Evolutionary conservation across 1,284 basidiomycete genomes (phyloP).

Genomic region (Chondrostereum purpureum): DNA sequence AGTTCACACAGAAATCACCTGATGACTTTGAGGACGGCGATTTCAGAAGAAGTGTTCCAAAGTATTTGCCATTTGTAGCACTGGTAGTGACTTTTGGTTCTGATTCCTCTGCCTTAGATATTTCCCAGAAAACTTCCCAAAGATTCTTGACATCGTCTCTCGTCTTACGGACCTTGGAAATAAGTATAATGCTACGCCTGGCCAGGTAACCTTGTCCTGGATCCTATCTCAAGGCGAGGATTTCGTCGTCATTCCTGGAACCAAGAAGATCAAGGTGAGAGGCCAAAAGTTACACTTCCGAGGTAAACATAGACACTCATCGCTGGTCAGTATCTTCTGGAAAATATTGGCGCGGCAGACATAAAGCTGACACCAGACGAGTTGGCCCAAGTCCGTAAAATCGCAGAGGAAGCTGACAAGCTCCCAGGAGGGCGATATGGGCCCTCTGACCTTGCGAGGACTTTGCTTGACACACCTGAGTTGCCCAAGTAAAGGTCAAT

Average conservation of each 20-base stretch:
- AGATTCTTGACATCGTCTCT: conserved; percentile 34
- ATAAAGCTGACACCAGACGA: conserved; percentile 13
- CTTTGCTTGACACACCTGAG: background rate
- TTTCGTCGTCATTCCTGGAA: conserved; percentile 37
- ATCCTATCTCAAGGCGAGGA: conserved; percentile 32
- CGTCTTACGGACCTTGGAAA: conserved; percentile 27
- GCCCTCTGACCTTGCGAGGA: background rate
- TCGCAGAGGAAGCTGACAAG: conserved; percentile 14
- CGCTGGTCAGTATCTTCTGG: conserved; percentile 14
- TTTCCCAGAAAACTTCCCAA: conserved; percentile 33
- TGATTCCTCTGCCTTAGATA: conserved; percentile 12
- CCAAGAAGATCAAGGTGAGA: conserved; percentile 17
- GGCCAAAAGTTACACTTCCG: background rate
- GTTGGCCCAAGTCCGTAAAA: conserved; percentile 11
- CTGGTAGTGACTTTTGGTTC: background rate
- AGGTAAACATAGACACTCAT: background rate
- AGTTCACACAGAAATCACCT: conserved; percentile 29
- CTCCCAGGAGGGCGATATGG: conserved; percentile 12
- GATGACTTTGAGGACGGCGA: conserved; percentile 50
- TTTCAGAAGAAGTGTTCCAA: conserved; percentile 29
- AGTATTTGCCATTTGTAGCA: conserved; percentile 17
- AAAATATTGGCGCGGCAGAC: conserved; percentile 14
- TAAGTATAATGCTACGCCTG: conserved; percentile 28
- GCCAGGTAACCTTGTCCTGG: conserved; percentile 44
- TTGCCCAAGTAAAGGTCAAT: conserved; percentile 1